These are phyloP conservation scores for Trichophyton simii DNA, from an alignment of 2,329 filamentous ascomycete genomes.

Conservation along the genomic window DNA sequence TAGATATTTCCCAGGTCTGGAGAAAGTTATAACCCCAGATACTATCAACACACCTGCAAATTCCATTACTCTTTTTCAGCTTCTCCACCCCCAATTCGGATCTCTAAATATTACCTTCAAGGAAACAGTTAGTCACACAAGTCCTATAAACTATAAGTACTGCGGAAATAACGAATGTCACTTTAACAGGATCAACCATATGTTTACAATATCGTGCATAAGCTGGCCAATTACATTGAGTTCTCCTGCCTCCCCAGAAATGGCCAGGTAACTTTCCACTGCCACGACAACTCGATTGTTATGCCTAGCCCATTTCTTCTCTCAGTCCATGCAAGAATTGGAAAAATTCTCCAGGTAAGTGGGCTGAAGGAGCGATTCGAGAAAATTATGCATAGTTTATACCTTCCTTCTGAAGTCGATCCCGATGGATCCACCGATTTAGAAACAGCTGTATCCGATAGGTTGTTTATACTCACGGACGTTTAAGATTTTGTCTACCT, in stretches of 20 bases:
- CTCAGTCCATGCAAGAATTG: not conserved
- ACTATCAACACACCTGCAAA: not conserved
- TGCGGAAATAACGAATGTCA: not conserved
- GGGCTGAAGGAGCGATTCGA: not conserved
- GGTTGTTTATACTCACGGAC: no score
- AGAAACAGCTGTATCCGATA: no score
- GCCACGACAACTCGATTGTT: not conserved
- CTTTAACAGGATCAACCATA: not conserved
- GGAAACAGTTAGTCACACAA: not conserved
- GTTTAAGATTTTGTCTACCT: no score
- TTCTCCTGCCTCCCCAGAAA: not conserved
- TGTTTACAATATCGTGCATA: not conserved
- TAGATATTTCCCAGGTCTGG: not conserved
- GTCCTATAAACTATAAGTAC: not conserved
- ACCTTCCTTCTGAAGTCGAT: not conserved
- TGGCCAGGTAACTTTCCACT: not conserved
- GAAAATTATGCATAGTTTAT: not conserved
- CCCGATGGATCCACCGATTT: no score
- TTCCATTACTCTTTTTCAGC: not conserved
- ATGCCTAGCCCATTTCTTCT: not conserved
- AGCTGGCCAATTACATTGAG: not conserved
- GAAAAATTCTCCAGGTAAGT: not conserved
- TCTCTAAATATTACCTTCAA: not conserved
- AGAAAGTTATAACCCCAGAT: not conserved
- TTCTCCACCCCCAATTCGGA: not conserved